phyloP scores from a whole-genome alignment of 768 basidiomycete genomes.

The Rubroboletus satanas region DNA sequence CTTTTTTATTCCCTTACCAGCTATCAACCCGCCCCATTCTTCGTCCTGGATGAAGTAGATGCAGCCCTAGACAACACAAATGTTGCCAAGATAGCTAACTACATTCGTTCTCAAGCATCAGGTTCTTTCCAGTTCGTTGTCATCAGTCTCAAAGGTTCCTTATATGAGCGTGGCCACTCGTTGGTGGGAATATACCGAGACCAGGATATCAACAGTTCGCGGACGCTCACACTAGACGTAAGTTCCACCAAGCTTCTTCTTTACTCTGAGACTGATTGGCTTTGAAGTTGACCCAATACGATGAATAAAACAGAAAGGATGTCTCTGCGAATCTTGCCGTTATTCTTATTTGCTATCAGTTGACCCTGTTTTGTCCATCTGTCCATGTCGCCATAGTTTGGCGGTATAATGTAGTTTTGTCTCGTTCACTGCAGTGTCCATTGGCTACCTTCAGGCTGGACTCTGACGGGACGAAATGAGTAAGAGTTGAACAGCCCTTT shows the following conservation, averaged over 20 bases:
- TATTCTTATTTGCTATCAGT: conserved; percentile 26
- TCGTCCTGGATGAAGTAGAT: conserved; percentile 98
- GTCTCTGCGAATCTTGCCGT: background rate
- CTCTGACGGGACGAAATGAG: background rate
- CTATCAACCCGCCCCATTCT: conserved; percentile 96
- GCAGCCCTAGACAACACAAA: conserved; percentile 99
- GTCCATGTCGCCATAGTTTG: background rate
- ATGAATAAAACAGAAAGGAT: conserved; percentile 18
- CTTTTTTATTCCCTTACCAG: conserved; percentile 37
- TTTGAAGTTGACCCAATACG: conserved; percentile 28
- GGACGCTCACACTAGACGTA: conserved; percentile 89
- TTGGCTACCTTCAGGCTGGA: background rate
- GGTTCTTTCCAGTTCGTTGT: conserved; percentile 92
- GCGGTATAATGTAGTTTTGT: conserved; percentile 1
- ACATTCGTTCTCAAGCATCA: conserved; percentile 82
- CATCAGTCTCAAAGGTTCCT: conserved; percentile 90
- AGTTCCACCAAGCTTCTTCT: conserved; percentile 18
- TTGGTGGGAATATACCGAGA: conserved; percentile 93
- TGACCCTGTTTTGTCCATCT: background rate
- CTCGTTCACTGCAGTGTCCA: background rate
- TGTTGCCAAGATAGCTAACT: conserved; percentile 91
- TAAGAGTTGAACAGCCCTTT: background rate
- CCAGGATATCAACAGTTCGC: conserved; percentile 89
- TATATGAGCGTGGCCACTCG: conserved; percentile 87
- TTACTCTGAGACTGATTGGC: conserved; percentile 5